Evolutionary conservation across 2,329 filamentous ascomycete genomes (phyloP), one percentile per base, ranked within the genome.

Genomic region (Thielaviopsis populi): DNA sequence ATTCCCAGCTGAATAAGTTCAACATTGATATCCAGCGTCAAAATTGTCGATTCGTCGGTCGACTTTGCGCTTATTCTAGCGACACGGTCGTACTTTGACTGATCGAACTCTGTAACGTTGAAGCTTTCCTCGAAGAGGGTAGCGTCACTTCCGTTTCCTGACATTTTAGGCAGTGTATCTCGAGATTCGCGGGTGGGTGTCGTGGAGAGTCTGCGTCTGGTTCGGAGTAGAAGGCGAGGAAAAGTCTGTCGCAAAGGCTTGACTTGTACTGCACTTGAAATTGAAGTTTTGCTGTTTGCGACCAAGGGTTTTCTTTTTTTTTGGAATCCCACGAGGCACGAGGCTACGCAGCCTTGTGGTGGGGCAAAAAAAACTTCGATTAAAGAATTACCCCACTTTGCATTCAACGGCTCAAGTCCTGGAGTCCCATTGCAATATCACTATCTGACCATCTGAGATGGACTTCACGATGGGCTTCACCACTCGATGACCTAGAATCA

Each of bases 121-220:
- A 97, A 96, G 71, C 83, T 86, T 73, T 95, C 91, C 76, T 96
- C 91, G 77, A 95, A 95, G 75, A 97, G 88, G 71, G 94, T 87
- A 65, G 91, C 86, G 77, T 97, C 92, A 69, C 88, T 86, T 75
- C 89, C 84, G 69, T 76, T 79, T 70, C 77, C 75, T 67, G 77
- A 72, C 75, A 80, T 80, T 63, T 66, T 70, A 66, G 50, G 53
- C 42, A 8, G 11, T n/a, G 41, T 30, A n/a, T n/a, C n/a, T 33
- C 15, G 7, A 7, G 54, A 62, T 8, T 10, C 19, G 13, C n/a
- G 13, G n/a, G 5, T 30, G 4, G 13, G 46, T 42, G 40, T 59
- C 56, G 37, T 22, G 13, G 43, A 41, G 19, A 24, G 24, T 5
- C 13, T 15, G 22, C 33, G 33, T 37, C 33, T 37, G 24, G 6